Evolutionary conservation across 257 asterid species (phyloP).

Genomic region (Solanum tarijense): DNA sequence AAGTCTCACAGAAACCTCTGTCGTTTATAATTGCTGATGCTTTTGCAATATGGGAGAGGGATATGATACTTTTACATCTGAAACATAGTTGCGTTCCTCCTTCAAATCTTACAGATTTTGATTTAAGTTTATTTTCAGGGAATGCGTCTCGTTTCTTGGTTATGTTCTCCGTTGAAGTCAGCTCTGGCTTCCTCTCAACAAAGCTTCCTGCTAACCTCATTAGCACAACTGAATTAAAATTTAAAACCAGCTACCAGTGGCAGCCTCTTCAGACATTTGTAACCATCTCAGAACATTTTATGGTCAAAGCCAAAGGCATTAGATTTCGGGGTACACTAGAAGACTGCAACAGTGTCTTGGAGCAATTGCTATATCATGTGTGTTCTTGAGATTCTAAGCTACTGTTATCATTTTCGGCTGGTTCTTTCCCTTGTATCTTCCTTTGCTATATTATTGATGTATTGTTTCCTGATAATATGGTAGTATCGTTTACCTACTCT

Average conservation of each 20-base stretch:
- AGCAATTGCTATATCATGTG: constrained; percentile 54
- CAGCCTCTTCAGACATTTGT: constrained; percentile 87
- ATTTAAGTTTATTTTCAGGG: constrained; percentile 25
- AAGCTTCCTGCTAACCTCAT: constrained; percentile 67
- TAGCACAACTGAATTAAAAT: constrained; percentile 61
- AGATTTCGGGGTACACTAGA: constrained; percentile 58
- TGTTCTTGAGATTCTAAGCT: constrained; percentile 7
- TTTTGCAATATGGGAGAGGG: neutral
- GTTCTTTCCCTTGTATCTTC: neutral
- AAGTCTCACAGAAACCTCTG: neutral
- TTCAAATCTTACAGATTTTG: neutral
- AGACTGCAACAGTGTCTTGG: constrained; percentile 56
- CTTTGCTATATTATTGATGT: neutral
- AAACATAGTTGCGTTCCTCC: neutral
- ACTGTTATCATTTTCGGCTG: neutral
- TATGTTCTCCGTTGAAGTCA: constrained; percentile 68
- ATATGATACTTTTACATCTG: neutral
- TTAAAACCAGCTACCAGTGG: constrained; percentile 61
- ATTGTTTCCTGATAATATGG: neutral
- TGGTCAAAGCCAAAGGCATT: constrained; percentile 75
- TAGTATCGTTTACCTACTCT: neutral
- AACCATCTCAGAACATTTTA: constrained; percentile 67
- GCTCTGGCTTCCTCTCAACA: constrained; percentile 50
- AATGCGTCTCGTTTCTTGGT: constrained; percentile 53
- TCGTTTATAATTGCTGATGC: neutral